phyloP scores from a whole-genome alignment of 164 flowering plant species.

The Piper longum region DNA sequence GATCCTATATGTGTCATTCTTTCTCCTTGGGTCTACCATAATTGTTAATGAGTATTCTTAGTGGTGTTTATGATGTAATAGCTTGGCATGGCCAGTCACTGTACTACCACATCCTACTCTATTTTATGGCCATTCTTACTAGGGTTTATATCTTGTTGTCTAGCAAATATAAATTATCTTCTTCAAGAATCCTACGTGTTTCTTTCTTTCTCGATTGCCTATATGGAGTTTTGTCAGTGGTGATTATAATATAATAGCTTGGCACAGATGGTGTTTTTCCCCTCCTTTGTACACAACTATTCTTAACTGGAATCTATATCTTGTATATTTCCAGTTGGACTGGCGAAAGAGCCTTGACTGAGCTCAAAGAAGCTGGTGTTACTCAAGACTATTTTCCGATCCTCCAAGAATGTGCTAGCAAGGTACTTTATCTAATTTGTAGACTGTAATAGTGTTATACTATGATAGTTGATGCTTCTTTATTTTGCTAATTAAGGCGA shows the following conservation, averaged over 20 bases:
- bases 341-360: slow-evolving; percentile 71
- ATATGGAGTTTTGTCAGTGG: not conserved
- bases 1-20: no score
- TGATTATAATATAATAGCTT: not conserved
- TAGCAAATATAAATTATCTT: no score
- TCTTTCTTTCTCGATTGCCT: not conserved
- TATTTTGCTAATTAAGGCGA: slow-evolving; percentile 40
- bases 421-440: slow-evolving; percentile 28
- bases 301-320: not conserved
- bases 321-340: slow-evolving; percentile 53
- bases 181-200: no score
- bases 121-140: no score
- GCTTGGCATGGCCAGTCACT: no score
- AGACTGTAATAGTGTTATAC: not conserved
- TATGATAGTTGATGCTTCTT: not conserved
- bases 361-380: slow-evolving; percentile 69
- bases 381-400: slow-evolving; percentile 51
- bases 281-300: not conserved
- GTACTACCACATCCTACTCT: no score
- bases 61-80: no score
- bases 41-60: no score
- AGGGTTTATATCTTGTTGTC: no score
- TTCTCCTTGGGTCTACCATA: no score
- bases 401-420: slow-evolving; percentile 63
- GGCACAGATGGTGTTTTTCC: not conserved